These are phyloP conservation scores for Suhomyces terraborum DNA, from an alignment of 1,139 yeast genomes.

Conservation along the genomic window DNA sequence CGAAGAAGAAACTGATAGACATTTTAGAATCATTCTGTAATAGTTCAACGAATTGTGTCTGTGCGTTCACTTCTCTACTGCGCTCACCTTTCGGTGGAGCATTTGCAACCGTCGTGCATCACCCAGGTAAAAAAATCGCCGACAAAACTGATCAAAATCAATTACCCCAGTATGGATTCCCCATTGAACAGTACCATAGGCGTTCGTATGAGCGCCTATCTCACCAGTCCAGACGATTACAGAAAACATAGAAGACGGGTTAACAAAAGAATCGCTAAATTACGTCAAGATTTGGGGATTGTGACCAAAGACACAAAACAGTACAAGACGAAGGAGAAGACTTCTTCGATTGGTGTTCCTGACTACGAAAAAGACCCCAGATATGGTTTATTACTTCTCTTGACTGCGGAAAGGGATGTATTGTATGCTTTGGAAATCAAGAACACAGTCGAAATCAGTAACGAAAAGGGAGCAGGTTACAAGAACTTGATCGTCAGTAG, in stretches of 20 bases:
- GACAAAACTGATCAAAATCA: conserved; percentile 3
- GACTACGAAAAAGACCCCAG: conserved; percentile 49
- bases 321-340: conserved; percentile 48
- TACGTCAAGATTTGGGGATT: conserved; percentile 58
- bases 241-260: conserved; percentile 50
- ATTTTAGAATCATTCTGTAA: no score
- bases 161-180: conserved; percentile 23
- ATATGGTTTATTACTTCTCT: conserved; percentile 52
- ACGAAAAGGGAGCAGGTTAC: conserved; percentile 38
- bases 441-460: conserved; percentile 56
- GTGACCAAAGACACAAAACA: conserved; percentile 61
- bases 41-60: no score
- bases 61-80: no score
- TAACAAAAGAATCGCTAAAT: conserved; percentile 51
- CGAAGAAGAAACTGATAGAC: not conserved
- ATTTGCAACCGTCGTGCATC: conserved; percentile 10
- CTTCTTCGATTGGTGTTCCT: conserved; percentile 42
- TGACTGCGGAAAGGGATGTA: conserved; percentile 68
- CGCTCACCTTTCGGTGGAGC: not conserved
- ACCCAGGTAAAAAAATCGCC: conserved; percentile 4
- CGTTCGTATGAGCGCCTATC: conserved; percentile 49
- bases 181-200: conserved; percentile 51
- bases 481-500: conserved; percentile 63
- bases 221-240: conserved; percentile 53
- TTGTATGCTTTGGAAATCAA: conserved; percentile 69